Conservation (phyloP, 2,329 filamentous ascomycete genomes). For the Fusarium azukiicola region DNA sequence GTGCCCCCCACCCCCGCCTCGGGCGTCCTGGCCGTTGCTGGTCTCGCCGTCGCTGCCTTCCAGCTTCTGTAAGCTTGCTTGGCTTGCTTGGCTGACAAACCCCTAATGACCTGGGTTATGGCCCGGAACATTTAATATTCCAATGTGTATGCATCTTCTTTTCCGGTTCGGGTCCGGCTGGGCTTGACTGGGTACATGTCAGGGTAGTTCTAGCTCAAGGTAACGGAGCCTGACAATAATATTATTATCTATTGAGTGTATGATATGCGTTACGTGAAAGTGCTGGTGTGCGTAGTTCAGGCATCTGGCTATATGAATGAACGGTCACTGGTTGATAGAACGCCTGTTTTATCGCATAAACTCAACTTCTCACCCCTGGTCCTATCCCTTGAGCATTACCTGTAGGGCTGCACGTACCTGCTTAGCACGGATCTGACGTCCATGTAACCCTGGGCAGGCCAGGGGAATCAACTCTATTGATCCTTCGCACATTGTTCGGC, state of each 20-base stretch:
- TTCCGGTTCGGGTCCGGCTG: slow-evolving; percentile 7
- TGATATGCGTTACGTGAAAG: background rate
- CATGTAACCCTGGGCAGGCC: background rate
- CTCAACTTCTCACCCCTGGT: too few species aligned
- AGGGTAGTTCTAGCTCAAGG: slow-evolving; percentile 6
- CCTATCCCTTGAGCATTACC: background rate
- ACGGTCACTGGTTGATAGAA: background rate
- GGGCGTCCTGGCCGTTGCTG: slow-evolving; percentile 3
- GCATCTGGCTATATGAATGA: background rate
- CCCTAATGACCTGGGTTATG: slow-evolving; percentile 22
- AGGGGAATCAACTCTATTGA: background rate
- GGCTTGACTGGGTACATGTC: slow-evolving; percentile 16
- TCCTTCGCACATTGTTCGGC: background rate
- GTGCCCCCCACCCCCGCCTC: too few species aligned
- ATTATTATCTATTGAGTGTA: slow-evolving; percentile 1
- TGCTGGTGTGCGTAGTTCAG: too few species aligned
- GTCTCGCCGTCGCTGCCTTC: slow-evolving; percentile 10
- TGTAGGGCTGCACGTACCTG: background rate
- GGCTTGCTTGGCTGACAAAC: background rate
- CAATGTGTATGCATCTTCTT: slow-evolving; percentile 20
- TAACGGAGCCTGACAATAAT: slow-evolving; percentile 4
- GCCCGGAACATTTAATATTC: slow-evolving; percentile 15
- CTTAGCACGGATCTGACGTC: background rate
- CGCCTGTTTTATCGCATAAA: too few species aligned
- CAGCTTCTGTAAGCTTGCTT: slow-evolving; percentile 24